These are phyloP conservation scores for Corchorus capsularis DNA, from an alignment of 345 rosid genomes.

Conservation along the genomic window DNA sequence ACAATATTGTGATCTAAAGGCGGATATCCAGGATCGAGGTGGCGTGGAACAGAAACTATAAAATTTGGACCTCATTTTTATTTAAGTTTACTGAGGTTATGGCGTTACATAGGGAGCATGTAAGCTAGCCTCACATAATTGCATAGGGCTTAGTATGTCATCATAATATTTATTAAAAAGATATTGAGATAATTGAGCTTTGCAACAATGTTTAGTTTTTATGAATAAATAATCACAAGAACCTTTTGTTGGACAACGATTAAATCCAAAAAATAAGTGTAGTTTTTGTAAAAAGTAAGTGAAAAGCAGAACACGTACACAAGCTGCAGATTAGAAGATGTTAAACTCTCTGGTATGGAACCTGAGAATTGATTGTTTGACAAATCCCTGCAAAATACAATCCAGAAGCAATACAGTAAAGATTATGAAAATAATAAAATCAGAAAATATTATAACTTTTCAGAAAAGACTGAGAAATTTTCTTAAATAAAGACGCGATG, in stretches of 20 bases:
- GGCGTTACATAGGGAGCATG: not conserved
- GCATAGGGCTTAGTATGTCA: not conserved
- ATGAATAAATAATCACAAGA: not conserved
- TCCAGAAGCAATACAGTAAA: not conserved
- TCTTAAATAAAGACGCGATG: no score
- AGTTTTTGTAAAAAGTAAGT: not conserved
- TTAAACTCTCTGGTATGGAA: slow-evolving; percentile 79
- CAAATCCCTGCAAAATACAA: slow-evolving; percentile 67
- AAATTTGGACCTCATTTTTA: not conserved
- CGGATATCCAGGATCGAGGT: not conserved
- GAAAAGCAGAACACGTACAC: slow-evolving; percentile 52
- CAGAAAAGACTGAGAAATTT: no score
- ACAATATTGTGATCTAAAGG: no score
- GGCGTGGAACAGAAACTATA: not conserved
- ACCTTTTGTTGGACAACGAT: not conserved
- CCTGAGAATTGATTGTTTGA: slow-evolving; percentile 82
- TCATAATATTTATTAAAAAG: not conserved
- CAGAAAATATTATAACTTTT: no score
- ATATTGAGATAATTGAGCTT: not conserved
- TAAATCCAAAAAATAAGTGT: not conserved
- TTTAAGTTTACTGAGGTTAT: not conserved
- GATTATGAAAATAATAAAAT: not conserved
- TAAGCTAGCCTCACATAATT: not conserved
- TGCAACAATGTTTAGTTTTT: not conserved
- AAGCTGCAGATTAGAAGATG: slow-evolving; percentile 67